Evolutionary conservation across 345 rosid genomes (phyloP).

Genomic region (Heritiera fomes): DNA sequence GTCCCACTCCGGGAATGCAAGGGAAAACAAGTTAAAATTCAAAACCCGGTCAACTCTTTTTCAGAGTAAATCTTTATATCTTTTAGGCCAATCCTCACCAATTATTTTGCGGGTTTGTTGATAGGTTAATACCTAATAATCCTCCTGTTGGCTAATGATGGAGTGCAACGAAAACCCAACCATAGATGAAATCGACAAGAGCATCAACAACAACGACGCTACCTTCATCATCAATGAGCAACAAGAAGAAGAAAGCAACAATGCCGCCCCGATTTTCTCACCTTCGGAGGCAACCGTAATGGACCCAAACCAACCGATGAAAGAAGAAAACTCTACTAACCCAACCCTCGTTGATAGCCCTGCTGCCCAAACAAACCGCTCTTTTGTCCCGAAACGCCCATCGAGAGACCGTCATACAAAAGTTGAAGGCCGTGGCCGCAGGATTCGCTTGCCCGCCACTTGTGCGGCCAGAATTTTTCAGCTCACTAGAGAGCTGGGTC

Average conservation of each 20-base stretch:
- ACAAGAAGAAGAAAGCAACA: slow-evolving; percentile 1
- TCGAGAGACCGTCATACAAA: slow-evolving; percentile 80
- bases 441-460: slow-evolving; percentile 69
- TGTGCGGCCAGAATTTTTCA: slow-evolving; percentile 87
- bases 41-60: neutral
- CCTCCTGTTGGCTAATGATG: slow-evolving; percentile 17
- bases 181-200: slow-evolving; percentile 43
- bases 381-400: slow-evolving; percentile 39
- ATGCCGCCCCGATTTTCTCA: slow-evolving; percentile 27
- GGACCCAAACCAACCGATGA: slow-evolving; percentile 40
- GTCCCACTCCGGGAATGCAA: neutral
- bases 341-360: slow-evolving; percentile 25
- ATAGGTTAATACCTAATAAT: neutral
- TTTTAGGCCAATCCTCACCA: neutral
- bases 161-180: slow-evolving; percentile 32
- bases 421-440: slow-evolving; percentile 86
- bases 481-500: slow-evolving; percentile 68
- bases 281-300: slow-evolving; percentile 26
- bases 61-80: neutral
- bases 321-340: slow-evolving; percentile 34
- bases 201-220: slow-evolving; percentile 15
- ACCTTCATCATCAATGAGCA: slow-evolving; percentile 21
- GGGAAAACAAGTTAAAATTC: neutral
- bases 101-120: neutral
- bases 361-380: slow-evolving; percentile 14